Evolutionary conservation across 208 protist species (phyloP).

Genomic region (Trypanosomatidae sp.): DNA sequence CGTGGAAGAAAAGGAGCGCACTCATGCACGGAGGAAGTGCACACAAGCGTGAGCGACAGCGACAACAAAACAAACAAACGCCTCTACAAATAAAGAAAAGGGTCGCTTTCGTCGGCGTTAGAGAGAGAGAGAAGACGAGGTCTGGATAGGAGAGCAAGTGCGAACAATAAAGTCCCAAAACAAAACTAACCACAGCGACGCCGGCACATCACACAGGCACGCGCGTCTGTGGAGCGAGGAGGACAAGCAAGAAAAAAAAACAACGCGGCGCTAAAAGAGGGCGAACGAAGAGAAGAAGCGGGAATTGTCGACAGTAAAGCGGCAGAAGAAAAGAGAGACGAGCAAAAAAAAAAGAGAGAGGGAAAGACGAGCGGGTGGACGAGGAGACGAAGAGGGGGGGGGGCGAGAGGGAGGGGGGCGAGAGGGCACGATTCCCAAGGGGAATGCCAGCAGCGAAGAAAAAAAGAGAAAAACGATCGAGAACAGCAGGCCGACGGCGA

Average conservation of each 20-base stretch:
- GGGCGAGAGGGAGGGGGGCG: not conserved
- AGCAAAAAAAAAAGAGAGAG: not conserved
- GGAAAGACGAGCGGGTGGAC: not conserved
- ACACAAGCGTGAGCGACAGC: not conserved
- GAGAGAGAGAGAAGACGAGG: not conserved
- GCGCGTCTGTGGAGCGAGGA: not conserved
- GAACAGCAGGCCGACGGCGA: not conserved
- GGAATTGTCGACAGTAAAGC: not conserved
- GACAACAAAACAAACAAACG: not conserved
- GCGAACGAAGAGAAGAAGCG: not conserved
- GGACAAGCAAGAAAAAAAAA: not conserved
- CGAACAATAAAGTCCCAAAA: not conserved
- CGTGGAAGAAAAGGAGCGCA: not conserved
- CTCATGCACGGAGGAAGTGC: not conserved
- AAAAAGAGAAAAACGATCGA: too few species aligned
- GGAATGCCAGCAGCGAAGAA: not conserved
- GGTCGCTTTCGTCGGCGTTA: not conserved
- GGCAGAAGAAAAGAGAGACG: not conserved
- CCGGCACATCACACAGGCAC: not conserved
- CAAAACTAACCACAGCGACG: not conserved
- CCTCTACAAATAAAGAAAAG: not conserved
- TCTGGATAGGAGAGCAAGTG: not conserved
- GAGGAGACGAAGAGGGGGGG: not conserved
- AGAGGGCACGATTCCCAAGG: not conserved
- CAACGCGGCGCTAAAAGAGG: not conserved